Evolutionary conservation across 768 basidiomycete genomes (phyloP), one percentile per base, ranked within the genome.

Genomic region (Serendipita sp.): DNA sequence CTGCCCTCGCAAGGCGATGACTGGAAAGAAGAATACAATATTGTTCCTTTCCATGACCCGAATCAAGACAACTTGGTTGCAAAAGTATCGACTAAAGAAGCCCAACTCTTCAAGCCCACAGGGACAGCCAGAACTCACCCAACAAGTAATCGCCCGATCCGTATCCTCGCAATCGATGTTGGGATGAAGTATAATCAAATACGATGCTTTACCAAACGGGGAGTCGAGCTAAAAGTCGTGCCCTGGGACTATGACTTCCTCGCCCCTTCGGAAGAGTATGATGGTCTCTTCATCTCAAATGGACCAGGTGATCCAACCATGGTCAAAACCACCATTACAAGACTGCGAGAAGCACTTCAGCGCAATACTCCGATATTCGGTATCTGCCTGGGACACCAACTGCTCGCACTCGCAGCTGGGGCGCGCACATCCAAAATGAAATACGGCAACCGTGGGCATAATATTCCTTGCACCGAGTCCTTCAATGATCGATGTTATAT

Each of bases 141-240:
- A 2, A 58, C 65, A 67, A 85, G 83, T 1, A 90, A 89, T 35
- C 83, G 93, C 60, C 76, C 83, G 0, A 72, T 98, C 35, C 88
- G 96, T 66, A 82, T 99, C 34, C 71, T 99, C 15, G 92, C 92
- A 3, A 76, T 98, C 66, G 96, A 99, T 73, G 95, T 98, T 62
- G 96, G 96, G n/a, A 98, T 98, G 91, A 99, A 99, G 76, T 96
- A 89, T 78, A 98, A 98, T 75, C 96, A 99, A 75, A 93, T 98
- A 70, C 83, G 96, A 38, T 99, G 96, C 78, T 97, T 99, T 77
- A 84, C 83, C 47, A 79, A 83, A 44, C 87, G 96, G 38, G 96
- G 96, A 58, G 83, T 97, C 41, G 92, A 98, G 74, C 79, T 98
- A 72, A 97, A 98, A 76, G 92, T 97, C 63, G 89, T 98, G 5